Conservation (phyloP, 2,329 filamentous ascomycete species). For the Sphaceloma murrayae region DNA sequence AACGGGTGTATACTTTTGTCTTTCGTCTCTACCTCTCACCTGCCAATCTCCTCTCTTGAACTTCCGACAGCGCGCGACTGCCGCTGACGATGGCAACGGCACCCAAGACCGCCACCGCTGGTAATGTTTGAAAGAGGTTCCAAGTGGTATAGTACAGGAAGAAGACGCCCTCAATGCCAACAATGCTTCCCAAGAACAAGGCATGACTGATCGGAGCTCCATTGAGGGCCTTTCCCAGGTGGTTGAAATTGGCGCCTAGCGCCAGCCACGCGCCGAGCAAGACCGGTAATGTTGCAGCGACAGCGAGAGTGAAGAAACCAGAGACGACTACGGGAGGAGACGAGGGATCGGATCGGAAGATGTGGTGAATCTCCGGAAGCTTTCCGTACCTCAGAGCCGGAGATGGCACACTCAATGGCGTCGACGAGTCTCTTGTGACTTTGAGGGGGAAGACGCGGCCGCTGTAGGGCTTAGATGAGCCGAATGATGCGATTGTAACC, state of each 20-base stretch:
- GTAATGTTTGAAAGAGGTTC: slow-evolving; percentile 85
- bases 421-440: slow-evolving; percentile 53
- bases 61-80: slow-evolving; percentile 81
- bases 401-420: slow-evolving; percentile 51
- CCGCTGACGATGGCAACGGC: slow-evolving; percentile 74
- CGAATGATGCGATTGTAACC: slow-evolving; percentile 79
- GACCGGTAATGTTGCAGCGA: slow-evolving; percentile 63
- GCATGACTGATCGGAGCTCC: slow-evolving; percentile 70
- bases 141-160: slow-evolving; percentile 88
- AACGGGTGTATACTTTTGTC: background rate
- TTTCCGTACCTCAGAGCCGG: slow-evolving; percentile 74
- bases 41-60: slow-evolving; percentile 75
- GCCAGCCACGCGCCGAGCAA: slow-evolving; percentile 65
- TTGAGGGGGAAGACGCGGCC: slow-evolving; percentile 63
- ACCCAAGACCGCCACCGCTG: slow-evolving; percentile 58
- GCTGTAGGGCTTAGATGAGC: slow-evolving; percentile 58
- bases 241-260: slow-evolving; percentile 73
- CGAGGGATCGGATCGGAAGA: slow-evolving; percentile 69
- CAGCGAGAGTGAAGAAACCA: slow-evolving; percentile 62
- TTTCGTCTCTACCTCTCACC: slow-evolving; percentile 48
- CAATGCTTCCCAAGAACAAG: slow-evolving; percentile 76
- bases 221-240: slow-evolving; percentile 64
- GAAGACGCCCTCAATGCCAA: slow-evolving; percentile 84
- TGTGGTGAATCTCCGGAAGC: slow-evolving; percentile 77
- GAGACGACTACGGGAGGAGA: slow-evolving; percentile 75